phyloP scores from a whole-genome alignment of 1,284 basidiomycete species.

The Melampsora larici-populina region DNA sequence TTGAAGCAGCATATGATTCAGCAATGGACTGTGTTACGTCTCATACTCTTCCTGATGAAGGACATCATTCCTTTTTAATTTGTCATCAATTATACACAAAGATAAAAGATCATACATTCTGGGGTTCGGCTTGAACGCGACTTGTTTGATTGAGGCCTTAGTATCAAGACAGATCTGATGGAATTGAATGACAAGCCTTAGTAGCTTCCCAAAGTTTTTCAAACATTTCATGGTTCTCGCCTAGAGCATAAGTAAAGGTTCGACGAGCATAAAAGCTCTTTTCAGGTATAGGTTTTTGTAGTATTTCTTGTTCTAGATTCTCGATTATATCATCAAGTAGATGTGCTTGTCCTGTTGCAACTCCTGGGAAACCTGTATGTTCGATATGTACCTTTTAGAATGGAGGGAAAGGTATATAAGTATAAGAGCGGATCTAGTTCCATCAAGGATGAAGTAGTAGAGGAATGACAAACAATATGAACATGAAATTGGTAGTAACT shows the following conservation, averaged over 20 bases:
- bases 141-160: too few species aligned
- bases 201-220: constrained; percentile 17
- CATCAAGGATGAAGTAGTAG: neutral
- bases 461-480: constrained; percentile 68
- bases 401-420: constrained; percentile 63
- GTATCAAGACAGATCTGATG: too few species aligned
- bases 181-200: too few species aligned
- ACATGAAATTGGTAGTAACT: constrained; percentile 80
- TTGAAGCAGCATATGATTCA: too few species aligned
- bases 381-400: constrained; percentile 63
- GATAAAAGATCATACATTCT: too few species aligned
- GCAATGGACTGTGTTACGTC: too few species aligned
- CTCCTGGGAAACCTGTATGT: constrained; percentile 49
- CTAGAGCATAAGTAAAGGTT: constrained; percentile 23
- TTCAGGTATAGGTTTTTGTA: neutral
- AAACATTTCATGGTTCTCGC: constrained; percentile 23
- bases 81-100: too few species aligned
- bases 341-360: constrained; percentile 81
- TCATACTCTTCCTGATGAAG: too few species aligned
- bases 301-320: constrained; percentile 16
- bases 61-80: too few species aligned
- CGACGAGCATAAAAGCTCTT: constrained; percentile 7
- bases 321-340: constrained; percentile 82
- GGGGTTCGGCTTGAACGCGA: too few species aligned
- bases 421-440: neutral